Base-by-base conservation (phyloP, 352 stramenopile species). In the Pythium scleroteichum region DNA sequence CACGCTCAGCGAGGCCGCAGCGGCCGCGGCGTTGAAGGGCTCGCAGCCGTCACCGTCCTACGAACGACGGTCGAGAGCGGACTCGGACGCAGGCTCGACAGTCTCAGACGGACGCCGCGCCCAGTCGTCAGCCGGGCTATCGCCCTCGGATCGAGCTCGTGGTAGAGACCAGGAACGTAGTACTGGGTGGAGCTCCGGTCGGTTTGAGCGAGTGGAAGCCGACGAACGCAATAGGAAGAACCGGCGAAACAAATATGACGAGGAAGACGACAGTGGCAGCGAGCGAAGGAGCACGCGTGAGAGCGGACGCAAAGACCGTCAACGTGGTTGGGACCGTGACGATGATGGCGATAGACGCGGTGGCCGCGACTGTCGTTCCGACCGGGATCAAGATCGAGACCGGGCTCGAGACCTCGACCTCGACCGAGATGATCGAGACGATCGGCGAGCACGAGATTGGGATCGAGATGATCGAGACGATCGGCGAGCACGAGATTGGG, bases 1-100 rank as follows among this genome's bases (percentile, higher is more conserved):
- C 3, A 76, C 75, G 27, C 59, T 87, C 19, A 89, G 77, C 20
- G 68, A 82, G 26, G 60, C 64, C 14, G 47, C 62, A 16, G 66
- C 52, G 4, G 45, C 35, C 38, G 53, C 38, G 33, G 26, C 50
- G 33, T 16, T 72, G 1, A 49, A 67, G 64, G 19, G 64, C 49
- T 49, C 44, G 42, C 44, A 68, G 53, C 24, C 53, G 24, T 54
- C 47, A 48, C 64, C 4, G 45, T 48, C 65, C 26, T 53, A 71
- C 51, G 57, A 66, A 22, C 23, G 77, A 51, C 39, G 53, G 7
- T 57, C 60, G 27, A 29, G 53, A 26, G 74, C 80, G 7, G 42
- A 72, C 1, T 84, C 70, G 10, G 75, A 82, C 32, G 42, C 61
- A 4, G 66, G 59, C 32, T 80, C 68, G 8, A 69, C 73, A 40